Evolutionary conservation across 495 filamentous ascomycete species (phyloP).

Genomic region (Eremomyces bilateralis): DNA sequence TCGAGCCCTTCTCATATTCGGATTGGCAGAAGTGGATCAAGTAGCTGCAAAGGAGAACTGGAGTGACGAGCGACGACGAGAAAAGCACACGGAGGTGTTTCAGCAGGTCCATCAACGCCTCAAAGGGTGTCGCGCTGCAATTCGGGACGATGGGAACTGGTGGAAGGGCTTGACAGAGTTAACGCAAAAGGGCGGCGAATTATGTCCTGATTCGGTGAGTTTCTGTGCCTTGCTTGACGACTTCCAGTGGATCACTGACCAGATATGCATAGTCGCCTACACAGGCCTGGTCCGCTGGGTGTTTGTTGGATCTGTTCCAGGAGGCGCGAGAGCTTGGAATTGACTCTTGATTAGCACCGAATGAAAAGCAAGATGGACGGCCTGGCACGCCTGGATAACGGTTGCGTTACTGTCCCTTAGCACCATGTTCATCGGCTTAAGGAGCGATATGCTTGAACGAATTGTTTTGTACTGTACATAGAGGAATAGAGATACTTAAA

Average conservation of each 20-base stretch:
- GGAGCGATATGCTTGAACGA: no score
- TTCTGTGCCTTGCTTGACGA: constrained; percentile 1
- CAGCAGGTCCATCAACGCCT: constrained; percentile 80
- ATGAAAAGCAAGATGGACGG: no score
- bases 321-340: constrained; percentile 48
- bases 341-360: no score
- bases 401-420: no score
- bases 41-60: no score
- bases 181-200: constrained; percentile 67
- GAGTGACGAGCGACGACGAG: no score
- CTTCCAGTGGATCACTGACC: constrained; percentile 9
- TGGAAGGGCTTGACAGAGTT: constrained; percentile 93
- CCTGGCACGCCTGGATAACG: no score
- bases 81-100: constrained; percentile 62
- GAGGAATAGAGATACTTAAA: no score
- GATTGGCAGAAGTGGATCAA: constrained; percentile 45
- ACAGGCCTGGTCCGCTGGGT: constrained; percentile 87
- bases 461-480: no score
- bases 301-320: constrained; percentile 84
- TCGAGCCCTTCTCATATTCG: constrained; percentile 74
- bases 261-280: constrained; percentile 44
- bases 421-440: no score
- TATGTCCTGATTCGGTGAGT: constrained; percentile 74
- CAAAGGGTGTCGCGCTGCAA: constrained; percentile 57
- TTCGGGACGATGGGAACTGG: constrained; percentile 41